Evolutionary conservation across 1,139 yeast species (phyloP), one percentile per base, ranked within the genome.

Genomic region (Meyerozyma guilliermondii): DNA sequence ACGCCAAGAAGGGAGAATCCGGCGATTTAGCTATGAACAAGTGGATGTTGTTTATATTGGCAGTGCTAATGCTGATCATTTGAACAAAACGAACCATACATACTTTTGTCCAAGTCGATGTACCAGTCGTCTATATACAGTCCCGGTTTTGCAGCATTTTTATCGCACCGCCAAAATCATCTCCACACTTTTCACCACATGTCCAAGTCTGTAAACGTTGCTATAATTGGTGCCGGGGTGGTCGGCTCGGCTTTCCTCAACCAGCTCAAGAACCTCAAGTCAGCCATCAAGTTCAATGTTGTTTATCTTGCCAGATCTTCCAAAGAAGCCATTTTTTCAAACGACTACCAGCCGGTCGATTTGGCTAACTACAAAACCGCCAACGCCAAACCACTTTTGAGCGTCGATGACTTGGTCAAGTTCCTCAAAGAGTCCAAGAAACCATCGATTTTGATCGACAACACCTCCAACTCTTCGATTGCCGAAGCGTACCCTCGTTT

Each of bases 171-270:
- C n/a, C n/a, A n/a, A n/a, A n/a, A n/a, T n/a, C n/a, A n/a, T n/a
- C 16, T 11, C 33, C 16, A 13, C 16, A 33, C 14, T 14, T 35
- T 22, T 35, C 28, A n/a, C 4, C 36, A 16, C 33, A 76, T 78
- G 81, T 58, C 59, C 50, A 79, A 74, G 60, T 71, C 86, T 44
- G 87, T 86, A 40, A 84, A 87, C 60, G 70, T 87, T 48, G 95
- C 95, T 42, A 78, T 87, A 51, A 82, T 87, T 51, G 96, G 96
- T 45, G 83, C 96, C 40, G 98, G 98, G 54, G 92, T 89, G 42
- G 98, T 92, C 47, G 99, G 99, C 45, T 77, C 94, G 30, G 89
- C 96, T 42, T 88, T 88, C 67, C 61, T 71, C 55, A 62, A 55
- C 54, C 78, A 72, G 58, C 72, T 92, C 64, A 79, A 80, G 56